Conservation (phyloP, 257 asterid genomes). For the Nicotiana noctiflora region DNA sequence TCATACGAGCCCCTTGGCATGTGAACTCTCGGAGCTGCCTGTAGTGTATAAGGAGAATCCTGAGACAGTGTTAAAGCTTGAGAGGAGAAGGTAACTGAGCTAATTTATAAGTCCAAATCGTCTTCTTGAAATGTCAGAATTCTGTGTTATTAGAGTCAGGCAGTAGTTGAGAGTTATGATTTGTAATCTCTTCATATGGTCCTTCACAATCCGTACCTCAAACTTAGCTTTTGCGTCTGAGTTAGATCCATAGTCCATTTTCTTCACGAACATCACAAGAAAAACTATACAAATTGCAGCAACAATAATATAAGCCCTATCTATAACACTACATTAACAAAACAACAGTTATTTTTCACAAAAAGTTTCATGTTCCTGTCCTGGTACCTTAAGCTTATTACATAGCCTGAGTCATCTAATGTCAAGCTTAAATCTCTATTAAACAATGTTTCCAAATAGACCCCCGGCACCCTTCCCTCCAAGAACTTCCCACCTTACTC, state of each 20-base stretch:
- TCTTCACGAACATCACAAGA: background rate
- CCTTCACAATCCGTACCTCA: background rate
- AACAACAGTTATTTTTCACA: background rate
- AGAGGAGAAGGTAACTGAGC: slow-evolving; percentile 37
- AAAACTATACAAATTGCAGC: background rate
- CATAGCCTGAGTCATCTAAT: background rate
- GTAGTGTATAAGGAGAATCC: slow-evolving; percentile 36
- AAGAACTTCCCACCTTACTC: too few species aligned
- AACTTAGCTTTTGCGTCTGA: background rate
- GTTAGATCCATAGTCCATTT: background rate
- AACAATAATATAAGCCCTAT: background rate
- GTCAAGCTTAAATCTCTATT: background rate
- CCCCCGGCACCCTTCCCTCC: too few species aligned
- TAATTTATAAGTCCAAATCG: background rate
- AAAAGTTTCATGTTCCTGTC: background rate
- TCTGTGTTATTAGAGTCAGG: background rate
- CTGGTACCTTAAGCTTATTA: background rate
- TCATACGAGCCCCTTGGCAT: slow-evolving; percentile 49
- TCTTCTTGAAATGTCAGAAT: background rate
- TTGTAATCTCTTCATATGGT: background rate
- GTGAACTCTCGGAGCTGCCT: slow-evolving; percentile 58
- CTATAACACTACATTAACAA: background rate
- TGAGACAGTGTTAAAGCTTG: slow-evolving; percentile 24
- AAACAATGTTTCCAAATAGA: too few species aligned
- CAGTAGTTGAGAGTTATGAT: background rate